Evolutionary conservation across 2,329 filamentous ascomycete species (phyloP).

Genomic region (Myrmaecium sp.): DNA sequence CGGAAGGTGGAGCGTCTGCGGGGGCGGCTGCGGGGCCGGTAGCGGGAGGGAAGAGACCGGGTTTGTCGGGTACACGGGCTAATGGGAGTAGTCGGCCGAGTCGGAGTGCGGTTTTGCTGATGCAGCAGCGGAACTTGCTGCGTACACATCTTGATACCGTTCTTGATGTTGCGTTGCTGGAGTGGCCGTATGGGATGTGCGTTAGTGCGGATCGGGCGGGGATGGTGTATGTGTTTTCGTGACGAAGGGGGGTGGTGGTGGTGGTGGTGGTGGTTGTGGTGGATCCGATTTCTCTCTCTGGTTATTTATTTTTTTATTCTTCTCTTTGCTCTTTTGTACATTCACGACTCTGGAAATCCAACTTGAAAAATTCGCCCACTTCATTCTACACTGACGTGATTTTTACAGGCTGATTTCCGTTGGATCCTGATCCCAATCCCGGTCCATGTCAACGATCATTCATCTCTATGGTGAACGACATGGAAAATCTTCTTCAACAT

Average conservation of each 20-base stretch:
- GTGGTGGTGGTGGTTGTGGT: slow-evolving; percentile 6
- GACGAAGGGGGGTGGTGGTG: slow-evolving; percentile 6
- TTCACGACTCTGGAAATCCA: too few relatives aligned
- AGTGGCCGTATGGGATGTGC: slow-evolving; percentile 83
- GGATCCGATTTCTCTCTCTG: slow-evolving; percentile 4
- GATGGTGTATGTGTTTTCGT: slow-evolving; percentile 70
- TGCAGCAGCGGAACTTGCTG: slow-evolving; percentile 74
- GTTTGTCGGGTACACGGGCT: not conserved
- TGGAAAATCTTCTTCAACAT: too few relatives aligned
- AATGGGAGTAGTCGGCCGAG: slow-evolving; percentile 13
- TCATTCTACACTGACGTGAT: too few relatives aligned
- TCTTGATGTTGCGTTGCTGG: slow-evolving; percentile 72
- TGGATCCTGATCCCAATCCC: too few relatives aligned
- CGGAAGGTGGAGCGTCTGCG: not conserved
- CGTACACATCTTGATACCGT: slow-evolving; percentile 78
- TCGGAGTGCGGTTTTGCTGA: slow-evolving; percentile 75
- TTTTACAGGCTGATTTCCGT: too few relatives aligned
- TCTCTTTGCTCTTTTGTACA: too few relatives aligned
- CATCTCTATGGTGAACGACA: too few relatives aligned
- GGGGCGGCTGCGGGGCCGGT: not conserved
- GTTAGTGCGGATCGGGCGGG: slow-evolving; percentile 80
- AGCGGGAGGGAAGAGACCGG: slow-evolving; percentile 1
- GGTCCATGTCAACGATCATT: too few relatives aligned
- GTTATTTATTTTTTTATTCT: too few relatives aligned
- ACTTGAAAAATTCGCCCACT: too few relatives aligned